A percentile compares a stretch with the other conserved stretches of the same genome.
These are phyloP conservation scores for Emiliania huxleyi DNA, from an alignment of 78 protist species.

Conservation along the genomic window DNA sequence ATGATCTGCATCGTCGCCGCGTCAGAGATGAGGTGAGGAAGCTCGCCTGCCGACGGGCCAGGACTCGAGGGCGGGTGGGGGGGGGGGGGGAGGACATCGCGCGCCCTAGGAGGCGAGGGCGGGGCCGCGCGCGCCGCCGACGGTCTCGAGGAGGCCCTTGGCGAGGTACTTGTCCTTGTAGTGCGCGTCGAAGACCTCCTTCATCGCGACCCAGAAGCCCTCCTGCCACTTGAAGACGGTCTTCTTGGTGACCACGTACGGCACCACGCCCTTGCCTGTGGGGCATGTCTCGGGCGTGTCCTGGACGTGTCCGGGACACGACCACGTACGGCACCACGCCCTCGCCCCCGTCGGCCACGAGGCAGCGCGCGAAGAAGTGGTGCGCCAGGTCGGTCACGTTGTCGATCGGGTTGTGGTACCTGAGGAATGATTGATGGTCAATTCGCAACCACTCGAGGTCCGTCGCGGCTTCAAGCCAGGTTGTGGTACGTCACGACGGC, in stretches of 20 bases:
- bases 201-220: conserved; percentile 54
- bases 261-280: no score
- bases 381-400: conserved; percentile 22
- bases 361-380: conserved; percentile 30
- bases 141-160: conserved; percentile 1
- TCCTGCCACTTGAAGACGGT: conserved; percentile 71
- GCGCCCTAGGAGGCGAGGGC: no score
- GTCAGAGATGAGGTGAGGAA: conserved; percentile 63
- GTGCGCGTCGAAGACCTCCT: conserved; percentile 39
- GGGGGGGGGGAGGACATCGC: no score
- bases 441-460: no score
- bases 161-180: not conserved
- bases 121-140: no score
- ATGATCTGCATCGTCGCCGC: conserved; percentile 68
- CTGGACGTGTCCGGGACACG: no score
- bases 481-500: not conserved
- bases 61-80: no score
- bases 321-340: conserved; percentile 59
- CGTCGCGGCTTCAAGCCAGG: no score
- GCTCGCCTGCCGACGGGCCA: conserved; percentile 46
- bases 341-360: not conserved
- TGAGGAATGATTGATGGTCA: no score
- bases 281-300: no score
- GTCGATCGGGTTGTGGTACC: conserved; percentile 29
- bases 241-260: conserved; percentile 67